Base-by-base conservation (phyloP, 306 rosid genomes). In the Cucurbita ficifolia region DNA sequence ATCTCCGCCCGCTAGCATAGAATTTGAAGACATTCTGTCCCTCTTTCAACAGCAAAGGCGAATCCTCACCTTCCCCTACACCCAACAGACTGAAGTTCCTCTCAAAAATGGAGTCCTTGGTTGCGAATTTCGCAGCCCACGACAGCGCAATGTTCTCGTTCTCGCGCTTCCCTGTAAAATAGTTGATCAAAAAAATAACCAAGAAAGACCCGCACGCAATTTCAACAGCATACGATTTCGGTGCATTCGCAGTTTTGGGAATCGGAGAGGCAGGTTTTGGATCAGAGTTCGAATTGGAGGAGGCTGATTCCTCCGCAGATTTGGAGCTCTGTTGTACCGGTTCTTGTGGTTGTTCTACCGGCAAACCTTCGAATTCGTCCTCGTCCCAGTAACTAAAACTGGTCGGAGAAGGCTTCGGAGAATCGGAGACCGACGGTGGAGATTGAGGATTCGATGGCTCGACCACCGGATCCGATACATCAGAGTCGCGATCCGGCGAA, bases 1-100 rank as follows among this genome's bases (percentile, higher is more conserved):
- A 89, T 81, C 99, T 85, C 54, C 99, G 81, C 19, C 99, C 99
- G 11, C 99, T 94, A 8, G 99, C 97, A 76, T 94, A 91, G 76
- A 91, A 94, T 79, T 94, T 91, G 86, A 94, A 94, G 24, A 85
- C 77, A 10, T 88, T 94, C 69, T 87, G 96, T 7, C 99, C 97
- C 52, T 91, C 99, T 76, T 91, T 91, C 63, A 94, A 70, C 75
- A 94, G 77, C 83, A 89, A 65, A 10, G 99, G 97, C 14, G 99
- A 50, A 33, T 94, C 98, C 8, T 94, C 97, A 8, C 92, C 96
- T 3, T 91, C 95, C 1, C 96, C 95, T 22, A 91, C 87, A 43
- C 99, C 96, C 8, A 91, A 14, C 21, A 94, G 84, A 52, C 99
- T 91, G 73, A 91, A 94, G 76, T 89, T 94, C 82, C 84, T 85